Percentiles rank a stretch among this genome's conserved stretches.
Evolutionary conservation across 148 eudicot genomes (phyloP).

Genomic region (Fagopyrum tataricum): DNA sequence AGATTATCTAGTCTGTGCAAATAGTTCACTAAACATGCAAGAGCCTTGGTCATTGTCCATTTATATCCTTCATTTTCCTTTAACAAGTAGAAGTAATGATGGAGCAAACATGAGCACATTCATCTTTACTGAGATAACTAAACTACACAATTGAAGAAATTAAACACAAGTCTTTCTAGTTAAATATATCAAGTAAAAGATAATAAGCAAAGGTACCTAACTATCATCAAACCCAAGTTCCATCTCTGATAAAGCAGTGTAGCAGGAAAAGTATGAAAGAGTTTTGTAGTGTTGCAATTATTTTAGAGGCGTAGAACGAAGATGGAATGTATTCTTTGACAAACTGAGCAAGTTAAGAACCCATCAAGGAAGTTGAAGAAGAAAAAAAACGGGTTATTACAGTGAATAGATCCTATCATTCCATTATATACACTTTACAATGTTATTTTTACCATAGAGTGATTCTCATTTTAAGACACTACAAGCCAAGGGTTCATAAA

Average conservation of each 20-base stretch:
- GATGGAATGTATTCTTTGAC: conserved; percentile 91
- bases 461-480: not conserved
- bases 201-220: conserved; percentile 45
- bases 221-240: conserved; percentile 73
- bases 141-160: conserved; percentile 36
- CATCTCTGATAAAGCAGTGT: conserved; percentile 67
- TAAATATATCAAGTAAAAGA: conserved; percentile 4
- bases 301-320: conserved; percentile 91
- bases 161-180: conserved; percentile 15
- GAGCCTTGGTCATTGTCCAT: no score
- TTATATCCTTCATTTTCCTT: no score
- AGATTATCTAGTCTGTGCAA: conserved; percentile 71
- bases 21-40: not conserved
- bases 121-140: conserved; percentile 94
- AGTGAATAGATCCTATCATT: not conserved
- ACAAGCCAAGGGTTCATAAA: not conserved
- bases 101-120: conserved; percentile 98
- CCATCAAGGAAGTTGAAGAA: conserved; percentile 91
- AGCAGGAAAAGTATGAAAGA: conserved; percentile 70
- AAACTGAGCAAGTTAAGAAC: conserved; percentile 78
- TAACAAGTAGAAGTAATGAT: conserved; percentile 73
- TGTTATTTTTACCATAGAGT: not conserved
- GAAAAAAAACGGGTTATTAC: not conserved
- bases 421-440: not conserved
- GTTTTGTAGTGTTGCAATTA: conserved; percentile 86